Conservation (phyloP, 2,329 filamentous ascomycete species). For the Trichothecium roseum region DNA sequence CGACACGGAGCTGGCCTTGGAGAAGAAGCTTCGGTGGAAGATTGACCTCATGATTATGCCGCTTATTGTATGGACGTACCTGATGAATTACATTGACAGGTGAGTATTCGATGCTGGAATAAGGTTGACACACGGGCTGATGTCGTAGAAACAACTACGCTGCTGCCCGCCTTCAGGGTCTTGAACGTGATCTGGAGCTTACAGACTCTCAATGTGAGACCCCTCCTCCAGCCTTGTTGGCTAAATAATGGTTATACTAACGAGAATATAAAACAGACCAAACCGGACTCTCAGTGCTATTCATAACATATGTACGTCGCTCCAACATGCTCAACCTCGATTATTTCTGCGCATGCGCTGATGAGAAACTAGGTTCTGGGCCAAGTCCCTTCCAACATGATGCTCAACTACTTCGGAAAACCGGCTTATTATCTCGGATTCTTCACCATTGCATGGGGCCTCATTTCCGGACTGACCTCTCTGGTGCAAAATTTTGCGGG, state of each 20-base stretch:
- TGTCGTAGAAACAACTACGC: conserved; percentile 6
- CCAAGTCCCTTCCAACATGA: conserved; percentile 47
- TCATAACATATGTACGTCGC: conserved; percentile 2
- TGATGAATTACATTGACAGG: conserved; percentile 26
- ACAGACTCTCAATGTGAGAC: conserved; percentile 17
- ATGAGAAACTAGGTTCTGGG: no score
- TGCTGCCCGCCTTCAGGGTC: conserved; percentile 2
- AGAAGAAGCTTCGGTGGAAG: no score
- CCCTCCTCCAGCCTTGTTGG: no score
- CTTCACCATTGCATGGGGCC: conserved; percentile 50
- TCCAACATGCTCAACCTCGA: neutral
- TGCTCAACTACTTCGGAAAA: conserved; percentile 38
- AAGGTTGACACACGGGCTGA: neutral
- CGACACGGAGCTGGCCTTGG: no score
- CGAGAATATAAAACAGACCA: no score
- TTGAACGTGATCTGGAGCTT: conserved; percentile 16
- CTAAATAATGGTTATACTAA: no score
- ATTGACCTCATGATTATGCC: no score
- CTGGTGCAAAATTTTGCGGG: conserved; percentile 40
- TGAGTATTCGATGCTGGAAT: neutral
- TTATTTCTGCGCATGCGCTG: conserved; percentile 9
- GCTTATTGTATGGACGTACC: no score
- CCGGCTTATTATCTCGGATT: conserved; percentile 39
- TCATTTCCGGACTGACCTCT: conserved; percentile 47
- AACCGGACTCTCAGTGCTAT: conserved; percentile 8